A percentile compares a stretch with the other conserved stretches of the same genome.
Evolutionary conservation across 2,329 filamentous ascomycete genomes (phyloP).

Genomic region (Paraconiothyrium brasiliense): DNA sequence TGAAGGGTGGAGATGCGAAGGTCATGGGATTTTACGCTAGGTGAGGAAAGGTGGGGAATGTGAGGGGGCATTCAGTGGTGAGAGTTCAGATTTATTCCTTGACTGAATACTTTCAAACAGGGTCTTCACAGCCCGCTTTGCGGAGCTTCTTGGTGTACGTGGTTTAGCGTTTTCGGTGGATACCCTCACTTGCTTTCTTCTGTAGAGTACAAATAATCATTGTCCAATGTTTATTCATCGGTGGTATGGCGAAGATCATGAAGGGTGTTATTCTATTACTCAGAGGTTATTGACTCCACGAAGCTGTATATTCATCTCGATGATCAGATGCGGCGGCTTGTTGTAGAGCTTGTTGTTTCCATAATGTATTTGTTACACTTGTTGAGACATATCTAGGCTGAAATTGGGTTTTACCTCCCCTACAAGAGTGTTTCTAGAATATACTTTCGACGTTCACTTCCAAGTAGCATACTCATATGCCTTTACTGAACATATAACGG

Average conservation of each 20-base stretch:
- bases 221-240: not conserved
- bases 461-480: no score
- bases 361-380: no score
- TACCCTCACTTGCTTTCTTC: slow-evolving; percentile 2
- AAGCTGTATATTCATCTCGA: no score
- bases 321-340: no score
- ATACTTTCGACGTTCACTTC: no score
- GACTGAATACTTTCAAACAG: not conserved
- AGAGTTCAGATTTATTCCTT: not conserved
- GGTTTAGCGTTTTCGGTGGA: slow-evolving; percentile 1
- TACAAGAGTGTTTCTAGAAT: no score
- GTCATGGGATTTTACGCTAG: not conserved
- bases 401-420: no score
- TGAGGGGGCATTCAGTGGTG: no score
- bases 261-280: not conserved
- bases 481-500: no score
- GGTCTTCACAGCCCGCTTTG: no score
- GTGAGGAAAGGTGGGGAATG: not conserved
- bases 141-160: not conserved
- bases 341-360: no score
- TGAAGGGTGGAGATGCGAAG: not conserved
- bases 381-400: no score
- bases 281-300: not conserved
- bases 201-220: not conserved
- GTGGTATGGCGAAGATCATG: not conserved